Evolutionary conservation across 2,329 filamentous ascomycete genomes (phyloP).

Genomic region (Ascochyta clinopodiicola): DNA sequence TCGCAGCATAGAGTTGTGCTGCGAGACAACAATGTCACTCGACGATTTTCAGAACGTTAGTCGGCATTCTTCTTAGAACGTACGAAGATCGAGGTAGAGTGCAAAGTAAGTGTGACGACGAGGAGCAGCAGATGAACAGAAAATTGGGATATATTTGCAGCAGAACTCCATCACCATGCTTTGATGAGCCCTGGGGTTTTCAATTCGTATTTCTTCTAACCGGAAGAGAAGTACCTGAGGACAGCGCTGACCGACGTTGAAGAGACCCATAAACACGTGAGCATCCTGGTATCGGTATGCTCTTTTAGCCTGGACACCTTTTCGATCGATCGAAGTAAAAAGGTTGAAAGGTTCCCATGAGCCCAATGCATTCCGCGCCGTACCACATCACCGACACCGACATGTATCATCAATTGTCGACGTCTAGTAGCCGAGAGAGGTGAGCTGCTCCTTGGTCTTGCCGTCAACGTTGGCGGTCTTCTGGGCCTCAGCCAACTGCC

Average conservation of each 20-base stretch:
- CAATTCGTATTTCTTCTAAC: conserved; percentile 49
- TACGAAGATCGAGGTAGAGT: neutral
- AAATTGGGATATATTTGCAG: conserved; percentile 36
- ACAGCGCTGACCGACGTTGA: conserved; percentile 46
- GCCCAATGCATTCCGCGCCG: conserved; percentile 49
- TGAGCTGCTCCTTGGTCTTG: conserved; percentile 88
- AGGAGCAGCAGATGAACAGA: conserved; percentile 7
- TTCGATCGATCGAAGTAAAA: conserved; percentile 47
- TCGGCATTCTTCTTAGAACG: neutral
- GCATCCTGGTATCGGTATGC: conserved; percentile 44
- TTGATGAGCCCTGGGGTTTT: conserved; percentile 47
- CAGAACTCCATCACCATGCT: conserved; percentile 45
- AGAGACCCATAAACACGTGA: conserved; percentile 49
- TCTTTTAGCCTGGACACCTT: conserved; percentile 50
- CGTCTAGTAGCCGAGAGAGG: conserved; percentile 86
- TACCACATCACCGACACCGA: conserved; percentile 41
- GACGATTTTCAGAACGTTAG: neutral
- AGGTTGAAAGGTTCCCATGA: conserved; percentile 48
- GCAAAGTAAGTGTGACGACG: neutral
- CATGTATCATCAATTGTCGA: conserved; percentile 42
- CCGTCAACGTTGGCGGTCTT: conserved; percentile 86
- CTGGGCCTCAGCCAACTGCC: conserved; percentile 90
- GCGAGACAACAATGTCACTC: neutral
- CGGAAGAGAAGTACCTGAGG: conserved; percentile 45
- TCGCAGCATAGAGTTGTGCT: conserved; percentile 1